Conservation (phyloP, 2,329 filamentous ascomycete species). For the Zasmidium citrigriseum region DNA sequence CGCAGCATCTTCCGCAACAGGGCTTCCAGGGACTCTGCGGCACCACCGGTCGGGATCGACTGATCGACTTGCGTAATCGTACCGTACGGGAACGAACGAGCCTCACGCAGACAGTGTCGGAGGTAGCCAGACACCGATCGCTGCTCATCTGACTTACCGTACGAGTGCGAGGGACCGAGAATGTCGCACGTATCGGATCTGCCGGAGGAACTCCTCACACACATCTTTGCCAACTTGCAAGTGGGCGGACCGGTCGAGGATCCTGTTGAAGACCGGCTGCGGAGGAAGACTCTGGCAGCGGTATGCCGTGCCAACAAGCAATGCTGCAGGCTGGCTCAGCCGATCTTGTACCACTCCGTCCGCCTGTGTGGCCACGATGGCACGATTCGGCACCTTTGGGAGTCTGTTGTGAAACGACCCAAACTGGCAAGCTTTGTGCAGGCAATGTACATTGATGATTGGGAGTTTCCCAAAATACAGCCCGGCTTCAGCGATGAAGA, state of each 20-base stretch:
- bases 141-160: neutral
- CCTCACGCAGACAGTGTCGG: neutral
- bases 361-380: neutral
- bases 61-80: too few relatives aligned
- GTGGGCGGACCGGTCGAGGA: neutral
- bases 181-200: neutral
- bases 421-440: neutral
- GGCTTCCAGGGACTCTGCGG: neutral
- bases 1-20: neutral
- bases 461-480: neutral
- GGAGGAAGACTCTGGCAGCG: neutral
- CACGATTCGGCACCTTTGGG: neutral
- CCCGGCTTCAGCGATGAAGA: neutral
- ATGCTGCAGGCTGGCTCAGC: constrained; percentile 9
- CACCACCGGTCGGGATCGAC: neutral
- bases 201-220: constrained; percentile 13
- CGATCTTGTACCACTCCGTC: constrained; percentile 6
- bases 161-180: neutral
- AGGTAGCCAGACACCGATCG: neutral
- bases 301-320: constrained; percentile 10
- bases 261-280: neutral
- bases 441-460: neutral
- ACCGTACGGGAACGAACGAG: neutral
- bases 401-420: neutral
- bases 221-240: constrained; percentile 8